Evolutionary conservation across 192 early-diverging fungal species (phyloP).

Genomic region (Rhizoclosmatium sp.): DNA sequence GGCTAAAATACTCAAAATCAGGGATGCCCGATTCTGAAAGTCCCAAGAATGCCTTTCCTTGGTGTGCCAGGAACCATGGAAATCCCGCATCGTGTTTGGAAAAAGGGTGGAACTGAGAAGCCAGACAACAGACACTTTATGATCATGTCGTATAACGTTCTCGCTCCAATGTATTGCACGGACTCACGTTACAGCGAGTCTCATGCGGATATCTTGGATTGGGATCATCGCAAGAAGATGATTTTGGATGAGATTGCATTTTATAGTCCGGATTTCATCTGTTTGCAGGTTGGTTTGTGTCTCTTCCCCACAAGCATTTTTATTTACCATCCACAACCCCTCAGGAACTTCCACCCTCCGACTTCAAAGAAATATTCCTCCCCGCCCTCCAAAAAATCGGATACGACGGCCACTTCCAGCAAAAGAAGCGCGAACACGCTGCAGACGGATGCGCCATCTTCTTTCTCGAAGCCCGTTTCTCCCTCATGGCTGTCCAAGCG

Average conservation of each 20-base stretch:
- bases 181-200: conserved; percentile 41
- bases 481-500: conserved; percentile 43
- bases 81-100: conserved; percentile 52
- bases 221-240: conserved; percentile 44
- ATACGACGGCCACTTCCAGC: conserved; percentile 58
- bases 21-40: conserved; percentile 38
- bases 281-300: conserved; percentile 48
- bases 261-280: conserved; percentile 53
- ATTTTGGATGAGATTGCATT: conserved; percentile 55
- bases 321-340: not conserved
- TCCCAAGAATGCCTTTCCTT: conserved; percentile 33
- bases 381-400: conserved; percentile 52
- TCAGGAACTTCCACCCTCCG: conserved; percentile 51
- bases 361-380: conserved; percentile 54
- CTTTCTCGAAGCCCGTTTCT: conserved; percentile 45
- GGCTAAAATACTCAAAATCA: not conserved
- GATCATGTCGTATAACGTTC: conserved; percentile 58
- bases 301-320: not conserved
- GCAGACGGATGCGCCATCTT: conserved; percentile 61
- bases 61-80: conserved; percentile 40
- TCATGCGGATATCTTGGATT: conserved; percentile 36
- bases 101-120: conserved; percentile 43
- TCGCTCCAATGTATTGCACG: conserved; percentile 54
- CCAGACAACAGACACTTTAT: conserved; percentile 47
- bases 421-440: conserved; percentile 51